These are phyloP conservation scores for Medicago arabica DNA, from an alignment of 306 rosid genomes.

Conservation along the genomic window DNA sequence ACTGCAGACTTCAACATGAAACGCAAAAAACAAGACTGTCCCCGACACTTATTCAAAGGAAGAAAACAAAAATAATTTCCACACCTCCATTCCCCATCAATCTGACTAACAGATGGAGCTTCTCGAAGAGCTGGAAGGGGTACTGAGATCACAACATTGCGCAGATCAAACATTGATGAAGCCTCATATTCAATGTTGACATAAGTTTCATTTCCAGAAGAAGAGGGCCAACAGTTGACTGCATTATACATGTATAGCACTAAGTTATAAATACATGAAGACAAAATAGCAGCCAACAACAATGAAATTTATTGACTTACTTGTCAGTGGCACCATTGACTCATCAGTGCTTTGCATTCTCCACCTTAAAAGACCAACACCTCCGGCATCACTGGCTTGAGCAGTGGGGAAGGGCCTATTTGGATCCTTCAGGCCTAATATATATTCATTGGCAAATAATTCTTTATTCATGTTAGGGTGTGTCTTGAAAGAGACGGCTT, in stretches of 20 bases:
- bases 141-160: slow-evolving; percentile 73
- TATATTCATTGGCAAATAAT: slow-evolving; percentile 74
- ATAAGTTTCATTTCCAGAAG: slow-evolving; percentile 91
- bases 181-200: slow-evolving; percentile 97
- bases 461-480: slow-evolving; percentile 99
- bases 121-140: slow-evolving; percentile 96
- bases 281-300: slow-evolving; percentile 19
- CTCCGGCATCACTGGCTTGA: slow-evolving; percentile 79
- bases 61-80: slow-evolving; percentile 2
- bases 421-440: slow-evolving; percentile 77
- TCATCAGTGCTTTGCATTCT: slow-evolving; percentile 92
- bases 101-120: slow-evolving; percentile 82
- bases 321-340: slow-evolving; percentile 80
- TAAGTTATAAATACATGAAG: slow-evolving; percentile 30
- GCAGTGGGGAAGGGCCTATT: slow-evolving; percentile 92
- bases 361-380: slow-evolving; percentile 91
- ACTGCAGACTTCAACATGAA: slow-evolving; percentile 1
- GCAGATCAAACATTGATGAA: slow-evolving; percentile 80
- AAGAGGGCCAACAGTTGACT: slow-evolving; percentile 99
- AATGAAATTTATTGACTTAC: slow-evolving; percentile 52
- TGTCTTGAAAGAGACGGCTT: slow-evolving; percentile 87
- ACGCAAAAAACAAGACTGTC: slow-evolving; percentile 15
- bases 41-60: slow-evolving; percentile 17
- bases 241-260: slow-evolving; percentile 48
- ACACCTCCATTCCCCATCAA: slow-evolving; percentile 93